These are phyloP conservation scores for Epichloe gansuensis DNA, from an alignment of 2,329 filamentous ascomycete genomes.

Conservation along the genomic window DNA sequence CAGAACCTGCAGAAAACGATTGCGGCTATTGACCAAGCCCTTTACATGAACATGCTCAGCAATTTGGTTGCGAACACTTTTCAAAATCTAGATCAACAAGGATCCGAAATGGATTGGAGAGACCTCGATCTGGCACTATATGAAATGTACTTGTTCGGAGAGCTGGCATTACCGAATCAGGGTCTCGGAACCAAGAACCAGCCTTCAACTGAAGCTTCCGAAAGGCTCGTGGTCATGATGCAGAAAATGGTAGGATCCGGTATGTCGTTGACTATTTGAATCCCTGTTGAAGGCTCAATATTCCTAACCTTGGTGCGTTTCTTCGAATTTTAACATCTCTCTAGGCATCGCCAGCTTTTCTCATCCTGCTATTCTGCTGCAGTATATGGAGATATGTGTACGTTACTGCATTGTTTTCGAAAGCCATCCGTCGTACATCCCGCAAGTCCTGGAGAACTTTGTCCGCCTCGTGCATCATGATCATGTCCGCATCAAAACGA, in stretches of 20 bases:
- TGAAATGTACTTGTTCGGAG: slow-evolving; percentile 93
- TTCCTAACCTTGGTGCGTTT: background rate
- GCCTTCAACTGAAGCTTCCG: slow-evolving; percentile 65
- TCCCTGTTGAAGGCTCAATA: background rate
- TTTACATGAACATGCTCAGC: slow-evolving; percentile 83
- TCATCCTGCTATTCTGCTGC: slow-evolving; percentile 83
- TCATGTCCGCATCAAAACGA: slow-evolving; percentile 73
- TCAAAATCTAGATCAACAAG: slow-evolving; percentile 61
- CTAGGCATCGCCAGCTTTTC: slow-evolving; percentile 71
- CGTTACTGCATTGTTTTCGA: slow-evolving; percentile 92
- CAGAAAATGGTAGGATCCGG: slow-evolving; percentile 86
- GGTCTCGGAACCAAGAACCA: slow-evolving; percentile 78
- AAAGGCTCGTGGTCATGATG: slow-evolving; percentile 85
- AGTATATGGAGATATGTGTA: slow-evolving; percentile 98
- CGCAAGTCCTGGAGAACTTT: slow-evolving; percentile 81
- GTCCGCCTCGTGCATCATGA: slow-evolving; percentile 81
- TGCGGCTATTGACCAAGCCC: slow-evolving; percentile 72
- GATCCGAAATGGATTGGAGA: slow-evolving; percentile 75
- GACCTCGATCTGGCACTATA: slow-evolving; percentile 88
- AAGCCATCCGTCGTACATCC: slow-evolving; percentile 67
- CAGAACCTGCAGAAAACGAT: slow-evolving; percentile 88
- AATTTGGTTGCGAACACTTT: slow-evolving; percentile 83
- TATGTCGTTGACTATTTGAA: slow-evolving; percentile 29
- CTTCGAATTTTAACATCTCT: background rate
- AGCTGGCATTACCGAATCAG: slow-evolving; percentile 79